phyloP scores from a whole-genome alignment of 73 alveolate species.

The Durusdinium trenchii region DNA sequence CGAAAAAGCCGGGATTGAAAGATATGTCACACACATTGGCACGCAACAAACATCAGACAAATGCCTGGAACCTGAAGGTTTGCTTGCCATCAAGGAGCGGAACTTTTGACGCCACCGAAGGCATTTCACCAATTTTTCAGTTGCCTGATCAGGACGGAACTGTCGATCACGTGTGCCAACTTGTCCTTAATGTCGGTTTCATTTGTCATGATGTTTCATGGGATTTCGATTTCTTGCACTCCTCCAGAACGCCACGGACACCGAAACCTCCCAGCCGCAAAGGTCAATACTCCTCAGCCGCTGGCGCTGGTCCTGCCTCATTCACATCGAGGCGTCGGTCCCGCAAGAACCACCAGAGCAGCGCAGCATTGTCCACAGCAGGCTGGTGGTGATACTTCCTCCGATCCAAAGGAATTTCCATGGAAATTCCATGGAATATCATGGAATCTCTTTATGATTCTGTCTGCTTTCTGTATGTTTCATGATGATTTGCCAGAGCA shows the following conservation, averaged over 20 bases:
- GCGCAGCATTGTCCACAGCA: slow-evolving; percentile 68
- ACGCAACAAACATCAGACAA: neutral
- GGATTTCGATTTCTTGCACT: too few relatives aligned
- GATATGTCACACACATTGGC: neutral
- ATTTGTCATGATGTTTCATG: too few relatives aligned
- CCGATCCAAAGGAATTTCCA: neutral
- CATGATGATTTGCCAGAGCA: too few relatives aligned
- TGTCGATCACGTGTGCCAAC: too few relatives aligned
- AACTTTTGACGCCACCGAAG: slow-evolving; percentile 63
- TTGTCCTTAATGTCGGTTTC: too few relatives aligned
- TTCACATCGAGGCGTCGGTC: slow-evolving; percentile 69
- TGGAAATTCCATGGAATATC: neutral
- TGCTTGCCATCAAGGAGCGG: too few relatives aligned
- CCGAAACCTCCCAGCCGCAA: neutral
- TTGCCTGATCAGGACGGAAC: slow-evolving; percentile 47
- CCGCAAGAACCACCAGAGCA: slow-evolving; percentile 77
- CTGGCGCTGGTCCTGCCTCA: neutral
- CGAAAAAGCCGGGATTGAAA: too few relatives aligned
- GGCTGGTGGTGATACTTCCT: slow-evolving; percentile 76
- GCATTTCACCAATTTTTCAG: slow-evolving; percentile 77
- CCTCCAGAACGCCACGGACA: too few relatives aligned
- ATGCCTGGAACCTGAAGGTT: neutral
- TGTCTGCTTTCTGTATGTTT: too few relatives aligned
- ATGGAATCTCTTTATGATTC: neutral
- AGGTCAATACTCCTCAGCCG: neutral